A percentile compares a stretch with the other conserved stretches of the same genome.
Conservation (phyloP, 169 alveolate species). For the Plasmodium gaboni region DNA sequence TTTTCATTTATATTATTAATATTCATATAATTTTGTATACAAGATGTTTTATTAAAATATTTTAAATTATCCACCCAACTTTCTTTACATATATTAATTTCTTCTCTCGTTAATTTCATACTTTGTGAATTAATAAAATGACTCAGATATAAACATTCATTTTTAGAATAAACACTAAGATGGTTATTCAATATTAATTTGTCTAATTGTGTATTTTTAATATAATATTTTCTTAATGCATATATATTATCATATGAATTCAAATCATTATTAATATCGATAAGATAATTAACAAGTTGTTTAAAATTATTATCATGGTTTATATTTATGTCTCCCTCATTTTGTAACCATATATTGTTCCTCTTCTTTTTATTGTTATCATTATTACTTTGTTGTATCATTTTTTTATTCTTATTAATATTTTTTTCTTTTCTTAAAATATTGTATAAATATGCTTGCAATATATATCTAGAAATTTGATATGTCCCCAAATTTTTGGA, state of each 20-base stretch:
- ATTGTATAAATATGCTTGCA: slow-evolving; percentile 12
- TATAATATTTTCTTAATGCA: slow-evolving; percentile 26
- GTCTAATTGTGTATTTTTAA: slow-evolving; percentile 22
- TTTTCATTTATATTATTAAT: slow-evolving; percentile 12
- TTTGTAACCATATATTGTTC: background rate
- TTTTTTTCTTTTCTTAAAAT: background rate
- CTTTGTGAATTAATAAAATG: slow-evolving; percentile 31
- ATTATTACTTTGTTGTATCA: background rate
- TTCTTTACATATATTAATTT: slow-evolving; percentile 28
- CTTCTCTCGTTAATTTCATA: slow-evolving; percentile 50
- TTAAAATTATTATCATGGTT: slow-evolving; percentile 12
- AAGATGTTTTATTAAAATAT: slow-evolving; percentile 40
- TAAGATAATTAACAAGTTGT: slow-evolving; percentile 49
- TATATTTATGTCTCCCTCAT: background rate
- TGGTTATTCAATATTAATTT: slow-evolving; percentile 48
- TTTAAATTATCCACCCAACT: slow-evolving; percentile 49
- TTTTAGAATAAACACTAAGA: slow-evolving; percentile 27
- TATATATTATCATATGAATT: slow-evolving; percentile 58
- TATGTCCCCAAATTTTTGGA: slow-evolving; percentile 30
- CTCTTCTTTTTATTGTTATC: background rate
- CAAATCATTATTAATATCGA: slow-evolving; percentile 31
- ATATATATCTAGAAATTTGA: slow-evolving; percentile 42
- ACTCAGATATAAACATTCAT: slow-evolving; percentile 28
- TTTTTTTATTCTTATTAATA: background rate
- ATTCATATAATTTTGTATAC: slow-evolving; percentile 36